Evolutionary conservation across 768 basidiomycete genomes (phyloP), one percentile per base, ranked within the genome.

Genomic region (Podaxis sp.): DNA sequence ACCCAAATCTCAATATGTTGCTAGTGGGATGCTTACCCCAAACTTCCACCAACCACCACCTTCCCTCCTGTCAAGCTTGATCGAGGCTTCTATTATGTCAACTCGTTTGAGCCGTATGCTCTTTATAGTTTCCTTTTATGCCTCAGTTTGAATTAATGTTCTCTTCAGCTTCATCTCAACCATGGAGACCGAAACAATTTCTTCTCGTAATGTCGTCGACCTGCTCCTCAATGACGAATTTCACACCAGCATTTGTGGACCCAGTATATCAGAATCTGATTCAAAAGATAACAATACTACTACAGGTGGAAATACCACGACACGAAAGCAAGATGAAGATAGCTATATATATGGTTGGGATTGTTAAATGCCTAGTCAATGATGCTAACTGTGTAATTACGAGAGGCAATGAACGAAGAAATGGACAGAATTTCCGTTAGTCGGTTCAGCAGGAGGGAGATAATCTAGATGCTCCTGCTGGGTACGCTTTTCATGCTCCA

Each of bases 171-270:
- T 93, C 68, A 90, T 95, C 51, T 91, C 88, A 13, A 94, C 93
- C 5, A 97, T 98, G 96, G 96, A 98, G 74, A 96, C 95, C 0
- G 88, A 95, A 75, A 94, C 92, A 0, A 73, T 96, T 36, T 82
- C 92, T 0, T 85, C 91, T 0, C 85, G 93, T 36, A 95, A 96
- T 72, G 81, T 90, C 41, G 91, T 93, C 52, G 93, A 94, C 68
- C 76, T 92, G 26, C 79, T 95, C 20, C 76, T 95, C 22, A 81
- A 84, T 37, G 90, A 94, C 36, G 83, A 88, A 68, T 95, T 90
- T 72, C 76, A 82, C 38, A 77, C 84, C 0, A 82, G 87, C n/a
- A 81, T 95, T 40, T 95, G 93, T 71, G 84, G 84, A n/a, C 61
- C 65, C 37, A 67, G 64, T 36, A 65, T 69, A 28, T 59, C 68